Conservation (phyloP, 2,329 filamentous ascomycete species). For the Aureobasidium sp. region DNA sequence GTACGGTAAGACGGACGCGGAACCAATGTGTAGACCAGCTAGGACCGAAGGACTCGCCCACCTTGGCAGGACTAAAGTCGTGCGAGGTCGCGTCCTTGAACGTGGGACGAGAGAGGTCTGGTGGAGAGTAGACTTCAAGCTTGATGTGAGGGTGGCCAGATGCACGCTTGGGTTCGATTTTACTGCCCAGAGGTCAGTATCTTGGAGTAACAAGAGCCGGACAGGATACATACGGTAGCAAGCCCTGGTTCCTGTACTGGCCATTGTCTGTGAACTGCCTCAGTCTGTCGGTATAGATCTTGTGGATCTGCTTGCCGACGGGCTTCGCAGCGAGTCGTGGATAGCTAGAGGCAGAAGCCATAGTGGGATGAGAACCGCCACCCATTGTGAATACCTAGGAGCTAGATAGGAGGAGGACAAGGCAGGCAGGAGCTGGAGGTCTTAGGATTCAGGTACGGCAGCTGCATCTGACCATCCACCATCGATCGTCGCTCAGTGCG, state of each 20-base stretch:
- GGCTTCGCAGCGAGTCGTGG: slow-evolving; percentile 44
- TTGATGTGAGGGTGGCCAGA: slow-evolving; percentile 70
- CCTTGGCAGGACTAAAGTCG: slow-evolving; percentile 63
- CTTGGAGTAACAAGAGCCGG: too few species aligned
- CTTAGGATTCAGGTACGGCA: neutral
- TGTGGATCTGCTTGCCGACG: slow-evolving; percentile 70
- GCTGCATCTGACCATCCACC: neutral
- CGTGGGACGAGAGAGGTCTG: slow-evolving; percentile 66
- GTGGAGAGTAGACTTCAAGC: slow-evolving; percentile 79
- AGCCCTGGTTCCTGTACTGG: slow-evolving; percentile 42
- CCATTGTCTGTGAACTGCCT: slow-evolving; percentile 70
- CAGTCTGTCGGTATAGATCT: slow-evolving; percentile 79
- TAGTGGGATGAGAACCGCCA: slow-evolving; percentile 26
- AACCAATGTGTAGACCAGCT: slow-evolving; percentile 99
- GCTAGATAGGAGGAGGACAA: neutral
- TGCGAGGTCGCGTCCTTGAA: slow-evolving; percentile 71
- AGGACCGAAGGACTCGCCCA: slow-evolving; percentile 78
- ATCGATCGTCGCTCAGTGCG: neutral
- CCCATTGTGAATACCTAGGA: slow-evolving; percentile 25
- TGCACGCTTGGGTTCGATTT: slow-evolving; percentile 58
- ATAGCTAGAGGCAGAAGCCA: slow-evolving; percentile 32
- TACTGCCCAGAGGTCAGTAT: too few species aligned
- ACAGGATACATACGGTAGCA: slow-evolving; percentile 47
- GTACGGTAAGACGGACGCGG: slow-evolving; percentile 70
- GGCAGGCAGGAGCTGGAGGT: neutral